Evolutionary conservation across 306 rosid genomes (phyloP).

Genomic region (Begonia peltatifolia): DNA sequence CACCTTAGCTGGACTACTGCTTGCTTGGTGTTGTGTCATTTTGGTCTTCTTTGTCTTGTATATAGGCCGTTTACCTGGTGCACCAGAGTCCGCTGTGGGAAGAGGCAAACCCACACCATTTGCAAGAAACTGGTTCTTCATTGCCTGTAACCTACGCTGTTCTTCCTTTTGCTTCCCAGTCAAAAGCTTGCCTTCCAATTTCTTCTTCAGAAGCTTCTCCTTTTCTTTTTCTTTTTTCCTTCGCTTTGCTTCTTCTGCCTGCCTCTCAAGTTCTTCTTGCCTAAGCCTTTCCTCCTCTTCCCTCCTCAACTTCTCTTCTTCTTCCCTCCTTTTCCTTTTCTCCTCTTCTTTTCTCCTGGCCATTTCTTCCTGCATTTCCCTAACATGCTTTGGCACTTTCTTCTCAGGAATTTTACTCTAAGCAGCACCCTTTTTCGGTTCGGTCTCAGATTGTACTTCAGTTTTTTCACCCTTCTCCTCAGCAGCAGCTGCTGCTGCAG

Average conservation of each 20-base stretch:
- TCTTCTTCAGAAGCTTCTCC: conserved; percentile 53
- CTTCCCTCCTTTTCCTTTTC: conserved; percentile 66
- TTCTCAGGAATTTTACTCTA: conserved; percentile 66
- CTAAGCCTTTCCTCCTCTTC: conserved; percentile 75
- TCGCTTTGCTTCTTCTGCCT: conserved; percentile 75
- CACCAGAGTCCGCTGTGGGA: conserved; percentile 34
- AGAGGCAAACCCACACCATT: conserved; percentile 33
- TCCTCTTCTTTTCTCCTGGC: conserved; percentile 81
- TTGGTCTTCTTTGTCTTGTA: conserved; percentile 71
- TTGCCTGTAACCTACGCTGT: conserved; percentile 56
- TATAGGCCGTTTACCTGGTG: conserved; percentile 55
- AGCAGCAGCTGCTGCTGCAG: conserved; percentile 40
- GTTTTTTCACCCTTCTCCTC: conserved; percentile 28
- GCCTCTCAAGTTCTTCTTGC: conserved; percentile 71
- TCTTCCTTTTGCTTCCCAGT: conserved; percentile 82
- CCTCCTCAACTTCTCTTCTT: conserved; percentile 68
- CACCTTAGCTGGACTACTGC: conserved; percentile 35
- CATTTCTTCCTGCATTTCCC: conserved; percentile 94
- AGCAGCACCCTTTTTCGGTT: conserved; percentile 53
- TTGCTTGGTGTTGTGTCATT: conserved; percentile 30
- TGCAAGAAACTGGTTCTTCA: conserved; percentile 66
- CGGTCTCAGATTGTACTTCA: conserved; percentile 30
- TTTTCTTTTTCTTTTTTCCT: conserved; percentile 81
- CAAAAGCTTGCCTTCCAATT: conserved; percentile 57
- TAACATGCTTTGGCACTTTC: conserved; percentile 95